These are phyloP conservation scores for Phaffia tasmanica DNA, from an alignment of 768 basidiomycete genomes.

Conservation along the genomic window DNA sequence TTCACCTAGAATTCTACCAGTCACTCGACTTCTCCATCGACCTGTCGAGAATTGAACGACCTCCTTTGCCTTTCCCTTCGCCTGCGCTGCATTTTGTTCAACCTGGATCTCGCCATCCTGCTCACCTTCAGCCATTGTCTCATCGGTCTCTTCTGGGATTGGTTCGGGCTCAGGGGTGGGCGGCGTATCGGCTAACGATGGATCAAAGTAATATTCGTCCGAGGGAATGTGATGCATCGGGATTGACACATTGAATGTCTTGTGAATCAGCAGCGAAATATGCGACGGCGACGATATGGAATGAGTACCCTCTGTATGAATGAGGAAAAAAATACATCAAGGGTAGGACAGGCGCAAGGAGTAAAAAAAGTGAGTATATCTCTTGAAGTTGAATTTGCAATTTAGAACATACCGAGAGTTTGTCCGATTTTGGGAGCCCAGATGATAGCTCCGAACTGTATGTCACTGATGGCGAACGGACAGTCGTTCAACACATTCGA, in stretches of 20 bases:
- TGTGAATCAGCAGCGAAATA: constrained; percentile 74
- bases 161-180: constrained; percentile 70
- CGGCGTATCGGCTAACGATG: constrained; percentile 45
- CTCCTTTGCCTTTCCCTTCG: constrained; percentile 36
- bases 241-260: constrained; percentile 91
- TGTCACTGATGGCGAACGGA: constrained; percentile 65
- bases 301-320: constrained; percentile 59
- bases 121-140: background rate
- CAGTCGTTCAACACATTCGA: constrained; percentile 68
- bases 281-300: constrained; percentile 87
- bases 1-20: constrained; percentile 60
- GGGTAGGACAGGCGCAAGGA: too few species aligned
- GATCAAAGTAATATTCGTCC: constrained; percentile 73
- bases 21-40: constrained; percentile 65
- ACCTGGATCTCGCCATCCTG: constrained; percentile 31
- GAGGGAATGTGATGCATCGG: constrained; percentile 79
- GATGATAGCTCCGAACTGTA: constrained; percentile 69
- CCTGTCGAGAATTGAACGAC: constrained; percentile 48
- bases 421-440: constrained; percentile 81
- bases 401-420: constrained; percentile 52
- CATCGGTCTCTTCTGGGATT: constrained; percentile 36
- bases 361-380: background rate
- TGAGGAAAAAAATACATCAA: background rate
- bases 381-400: too few species aligned
- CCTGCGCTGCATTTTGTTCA: constrained; percentile 28